Conservation (phyloP, 306 rosid genomes). For the Glycine soja region DNA sequence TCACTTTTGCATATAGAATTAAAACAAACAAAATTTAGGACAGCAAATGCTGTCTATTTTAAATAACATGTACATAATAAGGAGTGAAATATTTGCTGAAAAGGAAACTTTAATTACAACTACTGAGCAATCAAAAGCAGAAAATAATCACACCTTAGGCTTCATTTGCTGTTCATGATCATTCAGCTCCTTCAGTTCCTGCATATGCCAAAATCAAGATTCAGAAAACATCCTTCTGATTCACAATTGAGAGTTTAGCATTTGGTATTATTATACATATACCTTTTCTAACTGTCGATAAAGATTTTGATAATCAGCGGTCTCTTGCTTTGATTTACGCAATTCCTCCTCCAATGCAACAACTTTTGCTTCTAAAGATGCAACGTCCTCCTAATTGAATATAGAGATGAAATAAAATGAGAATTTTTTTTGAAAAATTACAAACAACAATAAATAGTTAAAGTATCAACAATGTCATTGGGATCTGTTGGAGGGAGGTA, state of each 20-base stretch:
- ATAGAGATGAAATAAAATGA: slow-evolving; percentile 35
- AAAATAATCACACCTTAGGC: slow-evolving; percentile 77
- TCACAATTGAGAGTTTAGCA: not conserved
- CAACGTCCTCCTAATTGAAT: slow-evolving; percentile 76
- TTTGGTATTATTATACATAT: slow-evolving; percentile 10
- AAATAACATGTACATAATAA: slow-evolving; percentile 22
- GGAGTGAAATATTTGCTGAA: not conserved
- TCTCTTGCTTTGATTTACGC: slow-evolving; percentile 76
- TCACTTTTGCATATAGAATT: slow-evolving; percentile 19
- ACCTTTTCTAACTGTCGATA: slow-evolving; percentile 79
- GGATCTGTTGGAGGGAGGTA: not conserved
- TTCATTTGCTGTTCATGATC: slow-evolving; percentile 89
- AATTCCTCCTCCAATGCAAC: slow-evolving; percentile 82
- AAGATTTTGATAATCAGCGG: slow-evolving; percentile 67
- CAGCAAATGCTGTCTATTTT: slow-evolving; percentile 16
- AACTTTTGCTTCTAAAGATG: slow-evolving; percentile 73
- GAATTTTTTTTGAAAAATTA: not conserved
- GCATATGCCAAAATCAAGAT: slow-evolving; percentile 49
- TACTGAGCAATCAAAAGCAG: slow-evolving; percentile 25
- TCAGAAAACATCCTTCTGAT: slow-evolving; percentile 22
- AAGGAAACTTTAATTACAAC: slow-evolving; percentile 20
- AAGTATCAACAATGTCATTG: slow-evolving; percentile 3
- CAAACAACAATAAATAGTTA: slow-evolving; percentile 31
- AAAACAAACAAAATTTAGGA: not conserved
- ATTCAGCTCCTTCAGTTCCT: slow-evolving; percentile 88